A percentile compares a stretch with the other conserved stretches of the same genome.
phyloP scores from a whole-genome alignment of 768 basidiomycete genomes.

The Leccinum sublutescens region DNA sequence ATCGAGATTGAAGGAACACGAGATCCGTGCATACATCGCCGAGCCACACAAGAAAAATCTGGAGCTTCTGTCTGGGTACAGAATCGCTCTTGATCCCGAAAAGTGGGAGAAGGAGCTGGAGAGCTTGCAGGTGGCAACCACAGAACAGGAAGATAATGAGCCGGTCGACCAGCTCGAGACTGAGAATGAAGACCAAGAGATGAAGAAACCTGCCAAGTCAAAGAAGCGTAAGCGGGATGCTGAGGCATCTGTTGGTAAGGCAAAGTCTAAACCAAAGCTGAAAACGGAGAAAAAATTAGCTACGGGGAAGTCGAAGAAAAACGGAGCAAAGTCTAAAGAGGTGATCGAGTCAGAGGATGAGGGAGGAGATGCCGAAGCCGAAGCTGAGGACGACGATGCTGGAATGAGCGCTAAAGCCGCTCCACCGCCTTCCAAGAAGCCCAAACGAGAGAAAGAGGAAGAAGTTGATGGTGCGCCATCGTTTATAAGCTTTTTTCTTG shows the following conservation, averaged over 20 bases:
- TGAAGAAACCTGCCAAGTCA: conserved; percentile 43
- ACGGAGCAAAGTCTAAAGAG: conserved; percentile 59
- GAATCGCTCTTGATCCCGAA: conserved; percentile 69
- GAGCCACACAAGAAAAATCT: conserved; percentile 75
- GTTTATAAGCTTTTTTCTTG: conserved; percentile 1
- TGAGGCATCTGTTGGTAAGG: conserved; percentile 40
- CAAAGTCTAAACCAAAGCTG: conserved; percentile 44
- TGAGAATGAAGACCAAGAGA: conserved; percentile 51
- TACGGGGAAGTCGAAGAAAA: conserved; percentile 46
- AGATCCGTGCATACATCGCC: conserved; percentile 81
- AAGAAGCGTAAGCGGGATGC: conserved; percentile 66
- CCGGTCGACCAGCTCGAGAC: conserved; percentile 67
- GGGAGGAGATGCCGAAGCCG: conserved; percentile 48
- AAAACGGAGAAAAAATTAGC: conserved; percentile 42
- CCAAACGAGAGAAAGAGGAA: conserved; percentile 56
- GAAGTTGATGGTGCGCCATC: conserved; percentile 54
- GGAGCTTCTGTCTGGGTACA: conserved; percentile 75
- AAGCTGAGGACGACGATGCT: conserved; percentile 44
- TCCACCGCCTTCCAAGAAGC: conserved; percentile 65
- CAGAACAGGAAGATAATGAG: conserved; percentile 53
- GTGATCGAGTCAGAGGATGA: conserved; percentile 65
- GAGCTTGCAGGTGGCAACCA: conserved; percentile 31
- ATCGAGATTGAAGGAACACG: conserved; percentile 68
- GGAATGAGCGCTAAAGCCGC: conserved; percentile 53
- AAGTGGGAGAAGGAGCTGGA: conserved; percentile 58